Base-by-base conservation (phyloP, 2,329 filamentous ascomycete species). In the Pseudogymnoascus sp. region DNA sequence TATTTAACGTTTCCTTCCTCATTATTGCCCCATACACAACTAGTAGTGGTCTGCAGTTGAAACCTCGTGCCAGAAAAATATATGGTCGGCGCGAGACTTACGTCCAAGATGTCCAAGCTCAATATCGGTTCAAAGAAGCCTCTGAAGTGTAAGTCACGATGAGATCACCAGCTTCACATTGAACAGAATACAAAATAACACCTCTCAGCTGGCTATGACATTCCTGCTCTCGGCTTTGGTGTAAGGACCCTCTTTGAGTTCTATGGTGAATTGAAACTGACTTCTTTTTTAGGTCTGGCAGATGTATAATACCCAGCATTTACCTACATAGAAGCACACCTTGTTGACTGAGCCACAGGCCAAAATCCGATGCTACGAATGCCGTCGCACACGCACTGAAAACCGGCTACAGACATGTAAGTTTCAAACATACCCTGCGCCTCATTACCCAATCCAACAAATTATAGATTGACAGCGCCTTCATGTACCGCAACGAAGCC, bases 141-240 rank as follows among this genome's bases (percentile, higher is more conserved):
- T 14, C 50, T 56, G 28, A 56, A 21, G 10, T 56, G 50, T 56
- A 56, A 35, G 50, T 56, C 11, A 7, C 10, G 16, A 28, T 12
- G 10, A 1, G n/a, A 35, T 7, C 10, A 33, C 11, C 25, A 56
- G 28, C 28, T 18, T 21, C 28, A 14, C 16, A 35, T 35, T 4
- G 4, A 33, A 56, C n/a, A 5, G 50, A 56, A 33, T 28, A 35
- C n/a, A 21, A 33, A 35, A 56, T 56, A 56, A 56, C 28, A 16
- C 28, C 10, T 18, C n/a, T 21, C 23, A 56, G 50, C 84, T 14
- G 84, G 84, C 42, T 79, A 85, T 71, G 80, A 85, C 16, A 86
- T 87, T 44, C 84, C 84, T 7, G 68, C 80, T 6, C 74, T 87
- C 1, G 84, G 84, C 33, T 86, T 80, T 70, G 84, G 83, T 16